Evolutionary conservation across 495 filamentous ascomycete species (phyloP).

Genomic region (Penicillium herquei): DNA sequence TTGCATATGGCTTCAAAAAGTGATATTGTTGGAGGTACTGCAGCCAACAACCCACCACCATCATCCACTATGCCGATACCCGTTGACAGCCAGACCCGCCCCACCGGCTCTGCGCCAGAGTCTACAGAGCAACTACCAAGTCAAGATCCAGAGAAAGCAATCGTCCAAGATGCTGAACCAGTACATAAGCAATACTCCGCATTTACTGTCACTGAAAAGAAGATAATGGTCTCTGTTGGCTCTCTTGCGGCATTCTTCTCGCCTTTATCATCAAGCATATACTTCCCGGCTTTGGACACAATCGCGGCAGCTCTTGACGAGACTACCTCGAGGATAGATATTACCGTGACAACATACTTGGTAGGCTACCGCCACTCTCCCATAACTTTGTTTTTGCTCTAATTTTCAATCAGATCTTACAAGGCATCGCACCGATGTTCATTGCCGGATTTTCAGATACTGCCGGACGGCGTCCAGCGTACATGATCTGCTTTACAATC

Average conservation of each 20-base stretch:
- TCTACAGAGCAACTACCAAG: neutral
- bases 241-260: constrained; percentile 34
- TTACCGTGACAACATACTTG: constrained; percentile 47
- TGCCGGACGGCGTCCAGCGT: constrained; percentile 47
- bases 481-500: constrained; percentile 45
- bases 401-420: constrained; percentile 37
- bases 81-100: neutral
- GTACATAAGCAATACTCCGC: constrained; percentile 5
- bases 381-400: neutral
- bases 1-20: neutral
- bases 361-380: constrained; percentile 9
- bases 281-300: constrained; percentile 41
- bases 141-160: neutral
- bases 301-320: constrained; percentile 33
- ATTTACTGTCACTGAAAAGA: constrained; percentile 15
- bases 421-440: constrained; percentile 51
- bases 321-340: constrained; percentile 37
- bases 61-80: neutral
- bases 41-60: neutral
- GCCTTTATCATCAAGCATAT: constrained; percentile 44
- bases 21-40: neutral
- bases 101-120: neutral
- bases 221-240: constrained; percentile 13
- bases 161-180: neutral
- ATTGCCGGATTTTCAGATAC: constrained; percentile 48